Conservation (phyloP, 345 rosid species). For the Alliaria petiolata region DNA sequence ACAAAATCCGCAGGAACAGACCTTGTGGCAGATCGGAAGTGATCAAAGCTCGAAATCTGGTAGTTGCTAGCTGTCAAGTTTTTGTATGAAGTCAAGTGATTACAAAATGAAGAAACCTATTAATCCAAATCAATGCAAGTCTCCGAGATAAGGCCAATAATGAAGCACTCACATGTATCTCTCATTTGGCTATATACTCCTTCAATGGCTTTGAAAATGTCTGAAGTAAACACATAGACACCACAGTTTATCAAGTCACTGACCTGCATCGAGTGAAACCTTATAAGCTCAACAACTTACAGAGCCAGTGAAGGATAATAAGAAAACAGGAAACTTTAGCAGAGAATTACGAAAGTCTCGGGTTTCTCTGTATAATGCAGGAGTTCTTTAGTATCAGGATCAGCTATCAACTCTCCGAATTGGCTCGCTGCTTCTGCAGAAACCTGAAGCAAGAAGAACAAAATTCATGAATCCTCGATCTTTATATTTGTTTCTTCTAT, state of each 20-base stretch:
- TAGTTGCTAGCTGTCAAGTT: constrained; percentile 59
- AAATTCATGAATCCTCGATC: not conserved
- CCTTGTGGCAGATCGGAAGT: constrained; percentile 69
- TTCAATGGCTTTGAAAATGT: constrained; percentile 60
- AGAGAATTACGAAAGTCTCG: constrained; percentile 69
- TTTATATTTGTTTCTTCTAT: not conserved
- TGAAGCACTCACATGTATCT: constrained; percentile 52
- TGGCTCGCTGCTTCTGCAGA: constrained; percentile 87
- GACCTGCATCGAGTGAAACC: constrained; percentile 44
- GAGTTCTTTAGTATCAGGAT: constrained; percentile 66
- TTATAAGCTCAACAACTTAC: not conserved
- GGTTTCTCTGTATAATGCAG: constrained; percentile 92
- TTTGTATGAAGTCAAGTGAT: not conserved
- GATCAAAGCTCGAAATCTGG: constrained; percentile 49
- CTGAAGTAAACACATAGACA: constrained; percentile 68
- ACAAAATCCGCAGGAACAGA: constrained; percentile 65
- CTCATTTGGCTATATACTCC: constrained; percentile 46
- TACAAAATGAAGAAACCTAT: not conserved
- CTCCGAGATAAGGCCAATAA: not conserved
- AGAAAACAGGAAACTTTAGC: not conserved
- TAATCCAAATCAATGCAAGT: not conserved
- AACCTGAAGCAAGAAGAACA: constrained; percentile 40
- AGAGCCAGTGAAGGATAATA: not conserved
- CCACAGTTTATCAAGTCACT: constrained; percentile 85
- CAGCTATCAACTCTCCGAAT: constrained; percentile 82